Conservation (phyloP, 805 yeast genomes). For the Saitoella complicata region DNA sequence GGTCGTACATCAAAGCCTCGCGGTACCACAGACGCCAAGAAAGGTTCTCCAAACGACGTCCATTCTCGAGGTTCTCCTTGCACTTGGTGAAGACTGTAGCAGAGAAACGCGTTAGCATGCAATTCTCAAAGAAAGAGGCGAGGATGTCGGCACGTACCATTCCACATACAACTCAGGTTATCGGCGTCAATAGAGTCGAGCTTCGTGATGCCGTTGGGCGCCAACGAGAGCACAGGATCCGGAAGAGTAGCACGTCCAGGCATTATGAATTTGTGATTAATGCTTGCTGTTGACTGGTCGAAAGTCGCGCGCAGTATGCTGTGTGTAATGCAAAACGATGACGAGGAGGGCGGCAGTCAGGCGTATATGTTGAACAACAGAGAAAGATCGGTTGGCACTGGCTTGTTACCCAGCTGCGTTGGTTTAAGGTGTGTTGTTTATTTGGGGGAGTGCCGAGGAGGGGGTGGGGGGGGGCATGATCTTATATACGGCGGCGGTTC, state of each 20-base stretch:
- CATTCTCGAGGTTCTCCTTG: slow-evolving; percentile 22
- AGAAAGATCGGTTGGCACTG: too few species aligned
- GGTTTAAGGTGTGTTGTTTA: too few species aligned
- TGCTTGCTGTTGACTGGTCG: too few species aligned
- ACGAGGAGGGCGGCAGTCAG: too few species aligned
- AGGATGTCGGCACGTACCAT: slow-evolving; percentile 1
- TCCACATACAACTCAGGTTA: slow-evolving; percentile 18
- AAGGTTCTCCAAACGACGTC: slow-evolving; percentile 24
- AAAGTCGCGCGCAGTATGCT: too few species aligned
- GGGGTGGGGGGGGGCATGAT: too few species aligned
- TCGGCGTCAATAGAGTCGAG: slow-evolving; percentile 17
- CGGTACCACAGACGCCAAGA: slow-evolving; percentile 25
- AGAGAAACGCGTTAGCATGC: background rate
- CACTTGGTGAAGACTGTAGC: slow-evolving; percentile 21
- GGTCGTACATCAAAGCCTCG: slow-evolving; percentile 9
- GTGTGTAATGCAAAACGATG: too few species aligned
- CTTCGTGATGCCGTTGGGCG: slow-evolving; percentile 9
- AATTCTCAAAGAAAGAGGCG: background rate
- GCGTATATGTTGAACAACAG: too few species aligned
- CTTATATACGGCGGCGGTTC: too few species aligned
- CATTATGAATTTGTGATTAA: too few species aligned
- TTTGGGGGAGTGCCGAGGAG: too few species aligned
- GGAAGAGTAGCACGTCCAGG: background rate
- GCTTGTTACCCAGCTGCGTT: too few species aligned
- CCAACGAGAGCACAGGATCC: slow-evolving; percentile 13